A percentile compares a stretch with the other conserved stretches of the same genome.
Conservation (phyloP, 116 monocot genomes). For the Cymodocea nodosa region DNA sequence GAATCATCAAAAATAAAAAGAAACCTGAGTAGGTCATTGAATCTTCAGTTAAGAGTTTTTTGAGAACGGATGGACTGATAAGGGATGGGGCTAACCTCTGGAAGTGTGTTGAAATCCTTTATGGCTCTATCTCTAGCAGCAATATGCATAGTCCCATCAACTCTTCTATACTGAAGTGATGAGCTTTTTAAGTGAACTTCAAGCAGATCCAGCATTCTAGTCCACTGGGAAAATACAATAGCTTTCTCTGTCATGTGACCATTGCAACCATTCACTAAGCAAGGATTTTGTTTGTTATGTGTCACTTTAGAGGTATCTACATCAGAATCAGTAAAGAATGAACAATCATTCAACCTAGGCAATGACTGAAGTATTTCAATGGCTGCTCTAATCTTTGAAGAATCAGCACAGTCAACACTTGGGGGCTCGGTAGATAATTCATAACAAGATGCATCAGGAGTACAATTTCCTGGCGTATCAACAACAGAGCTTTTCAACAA, state of each 20-base stretch:
- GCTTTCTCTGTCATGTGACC: constrained; percentile 51
- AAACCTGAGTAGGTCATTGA: no score
- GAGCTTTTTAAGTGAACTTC: constrained; percentile 49
- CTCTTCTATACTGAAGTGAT: constrained; percentile 52
- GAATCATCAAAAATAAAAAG: no score
- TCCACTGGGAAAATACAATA: constrained; percentile 93
- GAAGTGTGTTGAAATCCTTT: constrained; percentile 29
- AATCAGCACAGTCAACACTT: constrained; percentile 16
- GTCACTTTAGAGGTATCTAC: background rate
- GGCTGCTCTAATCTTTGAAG: constrained; percentile 63
- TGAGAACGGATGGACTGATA: background rate
- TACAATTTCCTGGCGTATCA: constrained; percentile 7
- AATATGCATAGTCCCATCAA: constrained; percentile 89
- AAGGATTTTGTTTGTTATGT: background rate
- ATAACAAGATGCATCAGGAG: constrained; percentile 9
- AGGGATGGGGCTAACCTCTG: constrained; percentile 21
- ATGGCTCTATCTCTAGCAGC: constrained; percentile 69
- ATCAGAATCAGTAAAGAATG: background rate
- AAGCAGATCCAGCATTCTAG: constrained; percentile 82
- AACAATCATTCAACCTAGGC: constrained; percentile 13
- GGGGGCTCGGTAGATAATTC: constrained; percentile 7
- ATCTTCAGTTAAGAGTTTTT: no score
- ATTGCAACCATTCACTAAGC: background rate
- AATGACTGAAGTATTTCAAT: constrained; percentile 54
- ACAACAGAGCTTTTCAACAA: constrained; percentile 31